phyloP scores from a whole-genome alignment of 2,329 filamentous ascomycete species.

The Purpureocillium takamizusanense region DNA sequence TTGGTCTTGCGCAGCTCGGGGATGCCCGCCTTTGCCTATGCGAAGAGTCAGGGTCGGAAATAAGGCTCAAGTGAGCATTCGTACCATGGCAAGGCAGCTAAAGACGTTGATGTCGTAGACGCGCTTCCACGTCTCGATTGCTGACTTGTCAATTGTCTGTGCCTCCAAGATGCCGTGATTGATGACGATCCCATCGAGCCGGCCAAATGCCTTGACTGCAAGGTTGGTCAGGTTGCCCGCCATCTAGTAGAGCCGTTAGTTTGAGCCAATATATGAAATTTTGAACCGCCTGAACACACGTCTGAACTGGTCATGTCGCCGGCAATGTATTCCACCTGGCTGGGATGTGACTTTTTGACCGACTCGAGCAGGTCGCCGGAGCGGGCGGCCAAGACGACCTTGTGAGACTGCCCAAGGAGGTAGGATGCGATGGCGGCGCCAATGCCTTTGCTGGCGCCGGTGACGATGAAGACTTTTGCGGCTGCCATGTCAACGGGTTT shows the following conservation, averaged over 20 bases:
- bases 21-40: slow-evolving; percentile 61
- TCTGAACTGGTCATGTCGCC: slow-evolving; percentile 40
- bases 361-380: slow-evolving; percentile 38
- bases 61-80: slow-evolving; percentile 13
- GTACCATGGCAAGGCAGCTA: slow-evolving; percentile 68
- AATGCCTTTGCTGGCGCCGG: slow-evolving; percentile 55
- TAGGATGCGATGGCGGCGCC: slow-evolving; percentile 46
- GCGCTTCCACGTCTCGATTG: slow-evolving; percentile 64
- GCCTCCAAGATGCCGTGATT: slow-evolving; percentile 83
- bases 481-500: no score
- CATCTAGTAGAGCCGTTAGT: slow-evolving; percentile 28
- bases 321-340: slow-evolving; percentile 45
- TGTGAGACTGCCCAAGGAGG: slow-evolving; percentile 44
- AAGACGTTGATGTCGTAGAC: slow-evolving; percentile 83
- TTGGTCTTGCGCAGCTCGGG: slow-evolving; percentile 57
- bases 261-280: neutral
- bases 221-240: slow-evolving; percentile 54
- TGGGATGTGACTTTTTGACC: slow-evolving; percentile 41
- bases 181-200: slow-evolving; percentile 72
- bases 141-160: slow-evolving; percentile 59
- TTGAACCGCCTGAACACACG: neutral
- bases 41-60: slow-evolving; percentile 3
- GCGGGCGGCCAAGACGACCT: slow-evolving; percentile 50
- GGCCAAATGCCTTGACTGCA: slow-evolving; percentile 59
- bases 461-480: slow-evolving; percentile 52